Base-by-base conservation (phyloP, 345 rosid species). In the Linum usitatissimum region DNA sequence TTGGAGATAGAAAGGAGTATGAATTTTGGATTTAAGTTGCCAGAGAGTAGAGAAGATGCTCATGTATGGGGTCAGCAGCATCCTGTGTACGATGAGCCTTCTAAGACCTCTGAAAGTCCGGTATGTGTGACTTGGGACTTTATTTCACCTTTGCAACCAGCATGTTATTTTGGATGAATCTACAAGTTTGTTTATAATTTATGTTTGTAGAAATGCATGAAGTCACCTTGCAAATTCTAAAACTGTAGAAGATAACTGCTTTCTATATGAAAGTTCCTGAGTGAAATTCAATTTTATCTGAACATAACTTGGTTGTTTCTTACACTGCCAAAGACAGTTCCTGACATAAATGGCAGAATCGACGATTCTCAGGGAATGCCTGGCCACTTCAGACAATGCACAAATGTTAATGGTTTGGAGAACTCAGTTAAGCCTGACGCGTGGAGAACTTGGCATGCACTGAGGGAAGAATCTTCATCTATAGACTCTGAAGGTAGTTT, bases 1-100 rank as follows among this genome's bases (percentile, higher is more conserved):
- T 68, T 93, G 72, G 94, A 90, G 81, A 93, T 77, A 73, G 91
- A 93, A 72, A 83, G 97, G 79, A 84, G 81, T 73, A 63, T 68
- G 55, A 78, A 78, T 58, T 78, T 89, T 20, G 91, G 94, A 66
- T 61, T 83, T 64, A 79, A 75, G 73, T 77, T 79, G 68, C 77
- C 76, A 39, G 82, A 66, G 65, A 81, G 74, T 73, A 83, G 66
- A 53, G 77, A 58, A 53, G 68, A 7, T 65, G 38, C 71, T 69
- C 61, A 12, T 63, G 30, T 57, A 63, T 65, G 65, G 53, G 56
- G 68, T 71, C 66, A 66, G 68, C 66, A 66, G 68, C 62, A 62
- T 31, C 12, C 19, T 55, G 20, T 62, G 68, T 61, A 65, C 63
- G 86, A 74, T 64, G 74, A 74, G 68, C 76, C 55, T 70, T 62